Evolutionary conservation across 352 stramenopile genomes (phyloP), one percentile per base, ranked within the genome.

Genomic region (Globisporangium takayamanum): DNA sequence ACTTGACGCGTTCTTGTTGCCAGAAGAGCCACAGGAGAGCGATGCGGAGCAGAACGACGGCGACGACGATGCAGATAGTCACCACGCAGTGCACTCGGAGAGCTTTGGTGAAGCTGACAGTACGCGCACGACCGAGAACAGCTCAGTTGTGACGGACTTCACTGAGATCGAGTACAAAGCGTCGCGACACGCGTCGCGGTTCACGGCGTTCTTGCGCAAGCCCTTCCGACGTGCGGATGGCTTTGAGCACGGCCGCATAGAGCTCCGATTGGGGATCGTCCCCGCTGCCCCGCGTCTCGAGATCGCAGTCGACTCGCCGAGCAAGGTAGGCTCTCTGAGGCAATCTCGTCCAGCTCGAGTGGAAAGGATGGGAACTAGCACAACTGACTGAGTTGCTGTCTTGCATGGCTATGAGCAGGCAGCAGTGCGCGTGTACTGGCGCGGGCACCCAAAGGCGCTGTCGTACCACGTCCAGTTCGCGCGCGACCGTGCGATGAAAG

Each of bases 101-200:
- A 89, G 78, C 42, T 91, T 91, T 65, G 79, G 81, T 2, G 81
- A 91, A 48, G 81, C 73, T 2, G 77, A 91, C 64, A 91, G 81
- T 58, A 74, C 70, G 0, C 66, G 75, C 26, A 88, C 79, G 5
- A 91, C 81, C 0, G 77, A 89, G 57, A 86, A 87, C 56, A 88
- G 79, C 65, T 91, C 81, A 0, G 70, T 89, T 5, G 54, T 87
- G 47, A 73, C 81, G 10, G 81, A 91, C 25, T 59, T 81, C 33
- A 72, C 68, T 0, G 81, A 91, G 33, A 58, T 65, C 4, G 76
- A 89, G 36, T 74, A 65, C 25, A 74, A 70, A 26, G 74, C 70
- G 25, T 50, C 65, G 28, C 69, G 79, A 10, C 79, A 86, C 42
- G 84, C 80, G n/a, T 84, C 73, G 8, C 60, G 78, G 5, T 65